Evolutionary conservation across 805 yeast genomes (phyloP).

Genomic region (Blastobotrys parvus): DNA sequence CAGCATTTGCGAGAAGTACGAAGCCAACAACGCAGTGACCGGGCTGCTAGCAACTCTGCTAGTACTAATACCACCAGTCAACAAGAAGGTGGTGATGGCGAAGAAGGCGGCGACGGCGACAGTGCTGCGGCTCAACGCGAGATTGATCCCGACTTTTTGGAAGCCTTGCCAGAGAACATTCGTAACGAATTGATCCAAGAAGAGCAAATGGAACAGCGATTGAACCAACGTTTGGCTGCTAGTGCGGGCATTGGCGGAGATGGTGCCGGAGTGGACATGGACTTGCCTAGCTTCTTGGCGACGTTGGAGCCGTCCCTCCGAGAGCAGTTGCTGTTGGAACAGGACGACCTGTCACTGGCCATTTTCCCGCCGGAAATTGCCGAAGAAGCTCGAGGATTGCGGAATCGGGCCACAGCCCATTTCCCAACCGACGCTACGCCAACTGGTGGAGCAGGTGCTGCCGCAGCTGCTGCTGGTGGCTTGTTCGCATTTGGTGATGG

Average conservation of each 20-base stretch:
- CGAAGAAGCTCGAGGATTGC: constrained; percentile 25
- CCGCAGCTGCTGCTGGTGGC: not conserved
- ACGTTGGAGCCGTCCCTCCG: constrained; percentile 27
- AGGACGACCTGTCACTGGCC: constrained; percentile 24
- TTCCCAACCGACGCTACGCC: constrained; percentile 7
- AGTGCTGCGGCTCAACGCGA: constrained; percentile 43
- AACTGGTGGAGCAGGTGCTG: not conserved
- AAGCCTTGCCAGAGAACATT: constrained; percentile 63
- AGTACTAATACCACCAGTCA: constrained; percentile 22
- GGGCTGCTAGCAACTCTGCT: constrained; percentile 31
- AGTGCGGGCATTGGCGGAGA: constrained; percentile 14
- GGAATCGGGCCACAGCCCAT: constrained; percentile 15
- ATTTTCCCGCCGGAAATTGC: constrained; percentile 25
- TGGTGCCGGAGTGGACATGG: constrained; percentile 21
- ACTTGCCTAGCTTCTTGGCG: constrained; percentile 24
- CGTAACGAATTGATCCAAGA: constrained; percentile 33
- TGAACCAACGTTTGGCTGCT: not conserved
- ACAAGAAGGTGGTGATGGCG: not conserved
- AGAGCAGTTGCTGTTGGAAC: constrained; percentile 26
- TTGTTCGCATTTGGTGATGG: not conserved
- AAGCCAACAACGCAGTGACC: constrained; percentile 19
- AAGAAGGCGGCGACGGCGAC: no score
- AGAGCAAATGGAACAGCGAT: constrained; percentile 21
- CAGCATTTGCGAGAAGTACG: constrained; percentile 76
- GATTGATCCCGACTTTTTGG: constrained; percentile 70